These are phyloP conservation scores for Saitozyma sp. DNA, from an alignment of 768 basidiomycete genomes.

Conservation along the genomic window DNA sequence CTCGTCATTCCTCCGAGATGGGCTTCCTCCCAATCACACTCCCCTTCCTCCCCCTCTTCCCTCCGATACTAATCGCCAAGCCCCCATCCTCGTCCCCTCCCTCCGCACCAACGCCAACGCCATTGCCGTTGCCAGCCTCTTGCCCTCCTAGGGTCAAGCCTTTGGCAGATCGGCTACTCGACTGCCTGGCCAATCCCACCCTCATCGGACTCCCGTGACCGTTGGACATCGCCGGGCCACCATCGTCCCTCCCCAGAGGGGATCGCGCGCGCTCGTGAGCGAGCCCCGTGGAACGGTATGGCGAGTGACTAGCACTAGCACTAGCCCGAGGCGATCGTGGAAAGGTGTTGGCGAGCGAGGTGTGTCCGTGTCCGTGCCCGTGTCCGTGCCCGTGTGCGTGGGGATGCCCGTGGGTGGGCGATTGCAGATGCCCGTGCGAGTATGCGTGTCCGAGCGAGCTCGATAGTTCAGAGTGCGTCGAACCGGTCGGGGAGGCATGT, in stretches of 20 bases:
- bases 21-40: not conserved
- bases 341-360: too few relatives aligned
- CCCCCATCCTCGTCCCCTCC: slow-evolving; percentile 40
- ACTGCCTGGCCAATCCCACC: not conserved
- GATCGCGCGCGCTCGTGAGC: not conserved
- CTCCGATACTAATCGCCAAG: slow-evolving; percentile 39
- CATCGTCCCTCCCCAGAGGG: not conserved
- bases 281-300: not conserved
- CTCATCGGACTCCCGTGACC: slow-evolving; percentile 16
- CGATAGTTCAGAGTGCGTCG: too few relatives aligned
- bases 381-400: too few relatives aligned
- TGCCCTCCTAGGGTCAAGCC: too few relatives aligned
- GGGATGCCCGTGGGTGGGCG: too few relatives aligned
- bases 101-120: slow-evolving; percentile 2
- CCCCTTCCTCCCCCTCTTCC: slow-evolving; percentile 32
- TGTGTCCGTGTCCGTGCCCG: too few relatives aligned
- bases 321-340: too few relatives aligned
- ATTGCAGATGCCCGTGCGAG: too few relatives aligned
- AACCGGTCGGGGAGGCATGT: too few relatives aligned
- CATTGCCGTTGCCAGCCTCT: not conserved
- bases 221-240: not conserved
- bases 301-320: not conserved
- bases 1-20: too few relatives aligned
- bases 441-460: too few relatives aligned
- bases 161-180: not conserved